phyloP scores from a whole-genome alignment of 306 rosid genomes.

The Lithocarpus polystachyus region DNA sequence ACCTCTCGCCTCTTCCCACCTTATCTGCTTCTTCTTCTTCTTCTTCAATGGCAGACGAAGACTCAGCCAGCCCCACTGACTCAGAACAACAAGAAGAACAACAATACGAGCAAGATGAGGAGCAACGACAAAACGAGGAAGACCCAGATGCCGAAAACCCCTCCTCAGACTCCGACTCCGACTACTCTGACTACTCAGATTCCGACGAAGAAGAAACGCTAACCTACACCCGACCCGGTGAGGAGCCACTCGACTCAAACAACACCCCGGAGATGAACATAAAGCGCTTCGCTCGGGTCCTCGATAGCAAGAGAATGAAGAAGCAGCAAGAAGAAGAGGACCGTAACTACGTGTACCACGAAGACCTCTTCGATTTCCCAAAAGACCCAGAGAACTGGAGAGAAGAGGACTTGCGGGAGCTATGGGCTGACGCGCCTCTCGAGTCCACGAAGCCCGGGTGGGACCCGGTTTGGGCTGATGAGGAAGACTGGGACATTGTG shows the following conservation, averaged over 20 bases:
- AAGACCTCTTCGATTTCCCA: constrained; percentile 61
- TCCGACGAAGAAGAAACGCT: constrained; percentile 22
- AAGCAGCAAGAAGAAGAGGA: constrained; percentile 28
- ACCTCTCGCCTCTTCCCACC: background rate
- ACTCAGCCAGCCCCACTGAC: background rate
- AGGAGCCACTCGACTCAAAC: constrained; percentile 19
- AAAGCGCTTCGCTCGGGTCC: constrained; percentile 25
- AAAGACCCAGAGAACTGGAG: constrained; percentile 66
- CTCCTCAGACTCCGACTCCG: constrained; percentile 23
- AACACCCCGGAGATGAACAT: constrained; percentile 37
- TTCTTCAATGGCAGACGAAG: constrained; percentile 13
- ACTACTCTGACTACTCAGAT: constrained; percentile 10
- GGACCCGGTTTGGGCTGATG: constrained; percentile 74
- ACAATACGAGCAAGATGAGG: constrained; percentile 5
- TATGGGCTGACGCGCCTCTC: constrained; percentile 65
- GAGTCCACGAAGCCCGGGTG: constrained; percentile 63
- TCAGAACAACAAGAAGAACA: background rate
- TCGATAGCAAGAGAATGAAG: constrained; percentile 27
- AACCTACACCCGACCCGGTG: constrained; percentile 19
- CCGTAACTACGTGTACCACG: background rate
- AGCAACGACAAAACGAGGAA: background rate
- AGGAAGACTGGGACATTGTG: constrained; percentile 59
- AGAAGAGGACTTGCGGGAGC: constrained; percentile 72
- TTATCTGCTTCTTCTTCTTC: background rate
- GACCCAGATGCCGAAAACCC: background rate